These are phyloP conservation scores for Candida tallmaniae DNA, from an alignment of 805 yeast genomes.

Conservation along the genomic window DNA sequence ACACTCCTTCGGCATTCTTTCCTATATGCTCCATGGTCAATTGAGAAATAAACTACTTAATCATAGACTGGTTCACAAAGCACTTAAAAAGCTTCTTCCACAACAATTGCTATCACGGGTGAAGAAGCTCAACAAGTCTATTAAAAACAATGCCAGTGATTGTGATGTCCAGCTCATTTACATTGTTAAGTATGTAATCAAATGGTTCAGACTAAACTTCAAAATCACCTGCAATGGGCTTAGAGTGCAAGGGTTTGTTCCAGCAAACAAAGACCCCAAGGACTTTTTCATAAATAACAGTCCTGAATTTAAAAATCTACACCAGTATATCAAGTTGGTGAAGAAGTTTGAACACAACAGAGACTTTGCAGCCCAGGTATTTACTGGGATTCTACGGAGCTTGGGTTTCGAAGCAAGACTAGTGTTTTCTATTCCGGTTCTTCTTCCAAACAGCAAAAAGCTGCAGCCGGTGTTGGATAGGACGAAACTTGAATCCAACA, in stretches of 20 bases:
- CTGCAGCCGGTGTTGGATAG: conserved; percentile 22
- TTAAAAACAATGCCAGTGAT: conserved; percentile 2
- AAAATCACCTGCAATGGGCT: conserved; percentile 26
- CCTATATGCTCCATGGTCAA: conserved; percentile 19
- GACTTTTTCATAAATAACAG: conserved; percentile 21
- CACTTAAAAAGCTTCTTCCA: conserved; percentile 23
- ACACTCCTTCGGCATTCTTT: conserved; percentile 20
- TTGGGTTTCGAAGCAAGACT: conserved; percentile 27
- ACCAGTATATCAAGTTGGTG: conserved; percentile 12
- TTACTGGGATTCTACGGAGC: conserved; percentile 23
- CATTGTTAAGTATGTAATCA: conserved; percentile 26
- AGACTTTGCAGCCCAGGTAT: conserved; percentile 31
- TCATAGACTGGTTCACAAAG: conserved; percentile 14
- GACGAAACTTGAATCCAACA: conserved; percentile 16
- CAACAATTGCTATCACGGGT: conserved; percentile 12
- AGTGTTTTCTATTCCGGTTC: conserved; percentile 27
- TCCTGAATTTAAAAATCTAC: conserved; percentile 7
- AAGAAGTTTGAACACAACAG: conserved; percentile 25
- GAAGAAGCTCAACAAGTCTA: conserved; percentile 14
- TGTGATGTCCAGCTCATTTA: conserved; percentile 20
- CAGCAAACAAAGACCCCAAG: conserved; percentile 6
- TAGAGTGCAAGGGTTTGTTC: conserved; percentile 24
- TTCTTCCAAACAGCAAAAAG: conserved; percentile 12
- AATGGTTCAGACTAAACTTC: conserved; percentile 31
- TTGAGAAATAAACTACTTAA: conserved; percentile 20